Conservation (phyloP, 768 basidiomycete genomes). For the Hortiboletus flavorubellus region DNA sequence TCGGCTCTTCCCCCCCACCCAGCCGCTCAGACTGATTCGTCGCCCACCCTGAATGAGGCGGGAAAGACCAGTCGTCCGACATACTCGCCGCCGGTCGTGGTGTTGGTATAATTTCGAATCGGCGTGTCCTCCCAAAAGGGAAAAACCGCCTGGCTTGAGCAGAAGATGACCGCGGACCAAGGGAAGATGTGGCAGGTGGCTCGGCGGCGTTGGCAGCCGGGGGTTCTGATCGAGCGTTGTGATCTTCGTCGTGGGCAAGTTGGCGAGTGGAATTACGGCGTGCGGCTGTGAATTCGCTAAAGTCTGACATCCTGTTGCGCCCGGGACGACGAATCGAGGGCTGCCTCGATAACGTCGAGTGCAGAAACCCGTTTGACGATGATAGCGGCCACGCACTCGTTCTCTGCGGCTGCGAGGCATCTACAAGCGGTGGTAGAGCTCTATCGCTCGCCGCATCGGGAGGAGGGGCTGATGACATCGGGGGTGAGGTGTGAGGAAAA, state of each 20-base stretch:
- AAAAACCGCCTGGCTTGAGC: conserved; percentile 51
- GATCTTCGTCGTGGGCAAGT: conserved; percentile 29
- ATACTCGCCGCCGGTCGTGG: conserved; percentile 28
- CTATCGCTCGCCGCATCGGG: conserved; percentile 23
- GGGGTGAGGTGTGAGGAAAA: conserved; percentile 25
- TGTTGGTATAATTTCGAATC: conserved; percentile 37
- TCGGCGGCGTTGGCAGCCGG: not conserved
- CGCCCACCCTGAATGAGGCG: conserved; percentile 24
- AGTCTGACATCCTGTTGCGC: conserved; percentile 57
- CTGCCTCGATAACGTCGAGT: conserved; percentile 47
- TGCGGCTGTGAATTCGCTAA: conserved; percentile 67
- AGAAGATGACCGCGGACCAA: conserved; percentile 14
- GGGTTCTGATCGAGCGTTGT: conserved; percentile 9
- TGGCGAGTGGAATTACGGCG: conserved; percentile 51
- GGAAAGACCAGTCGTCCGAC: conserved; percentile 34
- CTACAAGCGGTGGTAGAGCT: conserved; percentile 29
- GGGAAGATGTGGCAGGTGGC: not conserved
- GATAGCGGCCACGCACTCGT: conserved; percentile 22
- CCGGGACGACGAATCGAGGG: conserved; percentile 58
- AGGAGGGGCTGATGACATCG: conserved; percentile 25
- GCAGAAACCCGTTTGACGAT: conserved; percentile 23
- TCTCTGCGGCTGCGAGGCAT: conserved; percentile 23
- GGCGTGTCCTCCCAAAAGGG: conserved; percentile 47
- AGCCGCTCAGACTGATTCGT: conserved; percentile 15
- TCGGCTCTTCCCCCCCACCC: conserved; percentile 29